Conservation (phyloP, 371 early-diverging fungal genomes). For the Lichtheimia ramosa region DNA sequence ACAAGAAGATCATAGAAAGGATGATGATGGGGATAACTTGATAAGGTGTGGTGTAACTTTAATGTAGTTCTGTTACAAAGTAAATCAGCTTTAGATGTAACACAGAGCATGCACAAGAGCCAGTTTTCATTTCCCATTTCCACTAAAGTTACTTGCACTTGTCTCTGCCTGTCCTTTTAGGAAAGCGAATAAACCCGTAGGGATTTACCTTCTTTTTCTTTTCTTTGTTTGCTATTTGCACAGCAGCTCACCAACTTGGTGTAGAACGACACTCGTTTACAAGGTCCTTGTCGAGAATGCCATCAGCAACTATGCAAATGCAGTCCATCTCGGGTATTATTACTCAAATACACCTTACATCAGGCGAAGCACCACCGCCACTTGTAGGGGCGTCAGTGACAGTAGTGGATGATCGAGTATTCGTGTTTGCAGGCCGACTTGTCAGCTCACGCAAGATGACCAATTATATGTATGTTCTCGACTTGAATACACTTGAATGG, state of each 20-base stretch:
- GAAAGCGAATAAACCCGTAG: not conserved
- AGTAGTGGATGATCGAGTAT: constrained; percentile 64
- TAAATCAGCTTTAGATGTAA: too few relatives aligned
- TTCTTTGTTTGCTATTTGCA: not conserved
- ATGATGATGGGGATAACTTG: too few relatives aligned
- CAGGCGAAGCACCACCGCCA: constrained; percentile 78
- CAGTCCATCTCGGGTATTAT: constrained; percentile 68
- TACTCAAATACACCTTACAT: constrained; percentile 62
- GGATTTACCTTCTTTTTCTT: not conserved
- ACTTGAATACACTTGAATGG: constrained; percentile 68
- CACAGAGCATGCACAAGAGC: too few relatives aligned
- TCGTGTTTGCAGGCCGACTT: constrained; percentile 79
- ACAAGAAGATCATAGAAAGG: too few relatives aligned
- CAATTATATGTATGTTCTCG: constrained; percentile 70
- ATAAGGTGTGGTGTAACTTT: too few relatives aligned
- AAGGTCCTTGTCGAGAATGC: constrained; percentile 3
- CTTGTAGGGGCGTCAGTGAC: constrained; percentile 77
- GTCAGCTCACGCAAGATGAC: constrained; percentile 68
- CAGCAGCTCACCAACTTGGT: not conserved
- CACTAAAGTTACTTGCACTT: constrained; percentile 1
- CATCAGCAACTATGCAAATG: constrained; percentile 25
- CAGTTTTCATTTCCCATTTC: constrained; percentile 4
- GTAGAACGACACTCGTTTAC: not conserved
- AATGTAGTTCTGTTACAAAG: too few relatives aligned
- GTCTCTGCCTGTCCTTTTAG: not conserved